phyloP scores from a whole-genome alignment of 2,329 filamentous ascomycete genomes.

The Fusarium buharicum region DNA sequence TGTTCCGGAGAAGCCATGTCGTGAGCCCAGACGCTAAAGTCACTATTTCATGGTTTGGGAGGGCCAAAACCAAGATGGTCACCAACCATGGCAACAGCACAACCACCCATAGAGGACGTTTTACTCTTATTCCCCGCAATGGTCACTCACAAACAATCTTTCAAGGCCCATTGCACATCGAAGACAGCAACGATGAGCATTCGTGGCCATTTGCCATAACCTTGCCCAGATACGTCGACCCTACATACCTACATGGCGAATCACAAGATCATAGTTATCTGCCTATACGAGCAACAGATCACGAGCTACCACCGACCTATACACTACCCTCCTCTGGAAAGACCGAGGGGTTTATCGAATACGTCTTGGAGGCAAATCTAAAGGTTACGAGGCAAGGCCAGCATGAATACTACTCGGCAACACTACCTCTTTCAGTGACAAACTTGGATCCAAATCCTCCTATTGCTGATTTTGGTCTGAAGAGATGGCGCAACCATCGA shows the following conservation, averaged over 20 bases:
- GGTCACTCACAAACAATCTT: constrained; percentile 22
- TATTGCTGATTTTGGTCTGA: constrained; percentile 31
- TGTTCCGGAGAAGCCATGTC: constrained; percentile 35
- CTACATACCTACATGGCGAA: not conserved
- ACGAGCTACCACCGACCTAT: constrained; percentile 17
- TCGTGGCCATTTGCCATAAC: constrained; percentile 47
- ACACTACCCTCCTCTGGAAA: not conserved
- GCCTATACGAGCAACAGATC: not conserved
- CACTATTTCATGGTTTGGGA: constrained; percentile 40
- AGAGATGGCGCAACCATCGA: not conserved
- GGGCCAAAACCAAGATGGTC: constrained; percentile 43
- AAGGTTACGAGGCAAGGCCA: not conserved
- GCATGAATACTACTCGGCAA: constrained; percentile 20
- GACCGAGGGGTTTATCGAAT: constrained; percentile 43
- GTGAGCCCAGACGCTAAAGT: constrained; percentile 39
- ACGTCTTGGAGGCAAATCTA: constrained; percentile 48
- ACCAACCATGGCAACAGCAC: constrained; percentile 19
- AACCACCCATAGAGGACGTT: constrained; percentile 35
- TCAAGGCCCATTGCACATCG: constrained; percentile 44
- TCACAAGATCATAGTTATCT: not conserved
- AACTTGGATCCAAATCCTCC: constrained; percentile 12
- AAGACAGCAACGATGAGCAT: not conserved
- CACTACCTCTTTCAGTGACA: constrained; percentile 40
- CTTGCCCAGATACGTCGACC: constrained; percentile 39
- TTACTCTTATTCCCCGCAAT: constrained; percentile 39